phyloP scores from a whole-genome alignment of 2,329 filamentous ascomycete species.

The Fusarium albosuccineum region DNA sequence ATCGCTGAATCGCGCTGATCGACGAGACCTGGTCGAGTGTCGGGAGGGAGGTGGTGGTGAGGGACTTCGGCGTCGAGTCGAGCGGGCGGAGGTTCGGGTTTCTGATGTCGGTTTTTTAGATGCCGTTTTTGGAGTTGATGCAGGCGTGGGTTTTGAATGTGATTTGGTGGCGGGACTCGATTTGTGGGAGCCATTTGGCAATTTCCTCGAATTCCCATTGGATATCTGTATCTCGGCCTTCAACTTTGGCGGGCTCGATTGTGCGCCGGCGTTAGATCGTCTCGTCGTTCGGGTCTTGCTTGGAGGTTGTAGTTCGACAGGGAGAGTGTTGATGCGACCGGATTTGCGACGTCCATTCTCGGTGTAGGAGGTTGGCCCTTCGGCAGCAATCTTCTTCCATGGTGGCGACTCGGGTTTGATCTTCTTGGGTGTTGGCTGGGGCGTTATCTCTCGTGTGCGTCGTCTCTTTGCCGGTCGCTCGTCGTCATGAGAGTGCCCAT shows the following conservation, averaged over 20 bases:
- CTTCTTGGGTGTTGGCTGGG: constrained; percentile 56
- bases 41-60: constrained; percentile 56
- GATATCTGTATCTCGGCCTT: constrained; percentile 46
- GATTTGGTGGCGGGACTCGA: constrained; percentile 45
- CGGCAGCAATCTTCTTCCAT: constrained; percentile 88
- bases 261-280: constrained; percentile 52
- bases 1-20: constrained; percentile 57
- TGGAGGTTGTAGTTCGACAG: constrained; percentile 64
- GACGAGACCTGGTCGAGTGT: constrained; percentile 59
- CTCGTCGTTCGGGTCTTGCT: constrained; percentile 66
- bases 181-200: constrained; percentile 44
- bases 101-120: constrained; percentile 48
- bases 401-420: constrained; percentile 78
- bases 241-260: constrained; percentile 51
- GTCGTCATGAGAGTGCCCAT: constrained; percentile 52
- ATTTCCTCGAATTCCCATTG: constrained; percentile 45
- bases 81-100: constrained; percentile 49
- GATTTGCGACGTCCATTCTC: constrained; percentile 78
- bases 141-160: constrained; percentile 37
- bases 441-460: constrained; percentile 65
- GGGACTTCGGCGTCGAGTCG: constrained; percentile 55
- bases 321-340: constrained; percentile 71
- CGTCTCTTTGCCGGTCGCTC: constrained; percentile 75
- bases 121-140: constrained; percentile 48
- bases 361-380: constrained; percentile 89